phyloP scores from a whole-genome alignment of 2,329 filamentous ascomycete genomes.

The Epichloe brachyelytri region DNA sequence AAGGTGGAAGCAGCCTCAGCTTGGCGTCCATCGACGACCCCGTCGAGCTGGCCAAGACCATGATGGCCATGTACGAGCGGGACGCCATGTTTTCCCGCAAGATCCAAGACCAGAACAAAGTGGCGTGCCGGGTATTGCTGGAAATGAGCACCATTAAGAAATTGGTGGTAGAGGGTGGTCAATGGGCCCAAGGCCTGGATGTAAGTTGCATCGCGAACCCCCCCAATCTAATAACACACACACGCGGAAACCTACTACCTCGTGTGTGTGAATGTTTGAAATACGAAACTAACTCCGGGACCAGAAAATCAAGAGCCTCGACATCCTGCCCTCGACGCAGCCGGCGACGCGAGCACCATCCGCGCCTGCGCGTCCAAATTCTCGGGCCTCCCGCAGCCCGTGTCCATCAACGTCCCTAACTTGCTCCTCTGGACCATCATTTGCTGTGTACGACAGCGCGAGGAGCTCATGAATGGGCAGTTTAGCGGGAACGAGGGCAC shows the following conservation, averaged over 20 bases:
- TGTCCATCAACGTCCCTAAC: constrained; percentile 81
- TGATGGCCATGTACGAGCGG: constrained; percentile 50
- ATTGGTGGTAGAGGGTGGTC: constrained; percentile 38
- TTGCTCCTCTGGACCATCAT: constrained; percentile 88
- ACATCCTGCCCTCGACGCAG: constrained; percentile 70
- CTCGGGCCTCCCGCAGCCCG: constrained; percentile 60
- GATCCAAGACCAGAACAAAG: constrained; percentile 43
- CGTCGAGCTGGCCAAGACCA: constrained; percentile 44
- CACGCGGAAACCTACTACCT: background rate
- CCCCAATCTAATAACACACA: background rate
- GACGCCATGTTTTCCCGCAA: constrained; percentile 47
- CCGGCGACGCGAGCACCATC: constrained; percentile 65
- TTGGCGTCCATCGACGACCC: constrained; percentile 48
- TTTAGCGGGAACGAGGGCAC: constrained; percentile 63
- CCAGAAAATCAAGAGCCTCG: constrained; percentile 59
- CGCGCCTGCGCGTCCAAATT: constrained; percentile 73
- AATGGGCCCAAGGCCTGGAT: constrained; percentile 46
- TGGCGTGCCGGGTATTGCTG: constrained; percentile 42
- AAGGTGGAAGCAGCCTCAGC: constrained; percentile 41
- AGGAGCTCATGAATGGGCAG: constrained; percentile 53
- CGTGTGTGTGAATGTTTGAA: background rate
- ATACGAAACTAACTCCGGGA: background rate
- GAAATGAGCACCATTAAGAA: constrained; percentile 50
- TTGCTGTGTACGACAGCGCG: constrained; percentile 69
- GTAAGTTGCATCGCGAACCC: constrained; percentile 30